phyloP scores from a whole-genome alignment of 768 basidiomycete species.

The Hericium erinaceus region DNA sequence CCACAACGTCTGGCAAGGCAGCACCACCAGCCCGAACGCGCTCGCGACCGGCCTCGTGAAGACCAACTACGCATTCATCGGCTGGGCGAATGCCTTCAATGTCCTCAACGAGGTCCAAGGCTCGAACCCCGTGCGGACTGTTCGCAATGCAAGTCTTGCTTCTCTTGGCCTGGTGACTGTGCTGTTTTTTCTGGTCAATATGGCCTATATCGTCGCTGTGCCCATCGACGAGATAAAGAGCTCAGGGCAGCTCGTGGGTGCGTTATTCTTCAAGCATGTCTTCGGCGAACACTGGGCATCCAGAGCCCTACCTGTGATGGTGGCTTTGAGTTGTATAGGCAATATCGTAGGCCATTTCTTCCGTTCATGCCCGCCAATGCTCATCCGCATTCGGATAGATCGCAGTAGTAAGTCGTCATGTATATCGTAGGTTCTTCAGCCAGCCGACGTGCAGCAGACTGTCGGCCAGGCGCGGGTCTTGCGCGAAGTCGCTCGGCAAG shows the following conservation, averaged over 20 bases:
- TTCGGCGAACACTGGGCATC: conserved; percentile 30
- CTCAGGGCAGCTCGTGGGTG: conserved; percentile 37
- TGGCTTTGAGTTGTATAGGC: conserved; percentile 11
- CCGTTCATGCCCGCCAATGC: conserved; percentile 28
- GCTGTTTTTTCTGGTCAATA: conserved; percentile 39
- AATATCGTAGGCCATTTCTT: conserved; percentile 20
- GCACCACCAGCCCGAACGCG: conserved; percentile 17
- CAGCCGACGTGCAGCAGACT: conserved; percentile 11
- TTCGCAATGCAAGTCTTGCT: conserved; percentile 35
- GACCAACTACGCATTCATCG: conserved; percentile 20
- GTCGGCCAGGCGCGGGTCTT: conserved; percentile 37
- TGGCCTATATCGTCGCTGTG: conserved; percentile 30
- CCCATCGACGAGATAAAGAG: conserved; percentile 33
- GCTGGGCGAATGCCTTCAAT: conserved; percentile 35
- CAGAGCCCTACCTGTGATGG: conserved; percentile 10
- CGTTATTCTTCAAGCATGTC: conserved; percentile 40
- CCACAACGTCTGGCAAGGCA: conserved; percentile 19
- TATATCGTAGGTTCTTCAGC: neutral
- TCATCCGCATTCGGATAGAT: conserved; percentile 20
- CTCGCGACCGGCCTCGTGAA: conserved; percentile 22
- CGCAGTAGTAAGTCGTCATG: conserved; percentile 12
- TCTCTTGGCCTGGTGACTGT: conserved; percentile 35
- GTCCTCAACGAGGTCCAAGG: conserved; percentile 31
- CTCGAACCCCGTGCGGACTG: conserved; percentile 34
- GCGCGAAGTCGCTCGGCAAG: conserved; percentile 44